phyloP scores from a whole-genome alignment of 495 filamentous ascomycete genomes.

The Aspergillus egyptiacus region DNA sequence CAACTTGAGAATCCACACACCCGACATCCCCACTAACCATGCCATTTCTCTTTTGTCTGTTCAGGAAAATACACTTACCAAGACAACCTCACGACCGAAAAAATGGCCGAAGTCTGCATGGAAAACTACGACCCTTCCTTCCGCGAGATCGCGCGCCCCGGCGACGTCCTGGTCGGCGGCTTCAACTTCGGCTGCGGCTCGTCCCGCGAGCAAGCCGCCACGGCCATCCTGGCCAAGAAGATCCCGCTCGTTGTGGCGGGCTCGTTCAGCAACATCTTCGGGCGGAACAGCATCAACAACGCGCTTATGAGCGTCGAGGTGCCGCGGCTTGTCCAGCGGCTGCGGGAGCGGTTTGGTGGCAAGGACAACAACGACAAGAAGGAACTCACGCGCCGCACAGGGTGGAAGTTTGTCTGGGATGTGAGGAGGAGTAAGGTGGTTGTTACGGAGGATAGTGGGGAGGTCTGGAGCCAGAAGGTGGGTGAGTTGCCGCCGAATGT shows the following conservation, averaged over 20 bases:
- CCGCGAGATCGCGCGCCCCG: constrained; percentile 46
- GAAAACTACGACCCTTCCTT: constrained; percentile 82
- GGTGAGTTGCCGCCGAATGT: constrained; percentile 83
- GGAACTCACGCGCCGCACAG: constrained; percentile 76
- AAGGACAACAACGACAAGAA: too few species aligned
- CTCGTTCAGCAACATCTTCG: constrained; percentile 87
- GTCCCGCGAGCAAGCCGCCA: constrained; percentile 83
- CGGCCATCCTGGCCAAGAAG: constrained; percentile 76
- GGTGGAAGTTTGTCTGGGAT: constrained; percentile 87
- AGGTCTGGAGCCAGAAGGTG: constrained; percentile 72
- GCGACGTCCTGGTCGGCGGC: constrained; percentile 78
- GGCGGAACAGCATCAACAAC: constrained; percentile 87
- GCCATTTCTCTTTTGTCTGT: too few species aligned
- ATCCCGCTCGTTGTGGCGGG: constrained; percentile 81
- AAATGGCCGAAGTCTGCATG: constrained; percentile 89
- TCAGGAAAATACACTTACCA: constrained; percentile 70
- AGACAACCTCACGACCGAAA: constrained; percentile 68
- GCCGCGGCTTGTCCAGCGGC: constrained; percentile 61
- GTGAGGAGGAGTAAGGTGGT: constrained; percentile 62
- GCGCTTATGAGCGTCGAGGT: constrained; percentile 80
- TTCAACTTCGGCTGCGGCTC: constrained; percentile 89
- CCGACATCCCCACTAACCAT: constrained; percentile 65
- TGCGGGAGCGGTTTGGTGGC: constrained; percentile 49
- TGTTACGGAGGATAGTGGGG: constrained; percentile 62
- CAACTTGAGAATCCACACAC: constrained; percentile 42